Evolutionary conservation across 108 stramenopile species (phyloP).

Genomic region (Nitzschia sp.): DNA sequence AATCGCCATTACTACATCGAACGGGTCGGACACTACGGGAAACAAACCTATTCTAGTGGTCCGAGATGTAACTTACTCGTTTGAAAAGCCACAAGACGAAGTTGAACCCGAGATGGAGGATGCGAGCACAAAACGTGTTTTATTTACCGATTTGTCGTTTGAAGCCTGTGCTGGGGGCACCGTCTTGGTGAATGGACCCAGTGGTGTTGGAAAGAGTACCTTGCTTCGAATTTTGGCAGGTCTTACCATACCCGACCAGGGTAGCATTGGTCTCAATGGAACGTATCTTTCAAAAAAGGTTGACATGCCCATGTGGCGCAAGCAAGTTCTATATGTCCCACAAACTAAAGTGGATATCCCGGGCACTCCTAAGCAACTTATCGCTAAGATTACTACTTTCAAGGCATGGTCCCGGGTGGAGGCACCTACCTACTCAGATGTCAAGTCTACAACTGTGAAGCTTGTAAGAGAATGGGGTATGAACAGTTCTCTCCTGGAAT

Average conservation of each 20-base stretch:
- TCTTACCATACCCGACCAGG: slow-evolving; percentile 38
- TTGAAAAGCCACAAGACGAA: neutral
- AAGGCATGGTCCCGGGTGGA: slow-evolving; percentile 9
- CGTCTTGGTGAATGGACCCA: slow-evolving; percentile 41
- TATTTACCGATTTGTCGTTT: slow-evolving; percentile 37
- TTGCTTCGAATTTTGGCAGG: slow-evolving; percentile 70
- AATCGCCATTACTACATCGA: neutral
- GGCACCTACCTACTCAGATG: slow-evolving; percentile 8
- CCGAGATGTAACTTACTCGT: slow-evolving; percentile 1
- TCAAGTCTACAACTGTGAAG: slow-evolving; percentile 6
- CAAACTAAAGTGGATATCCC: slow-evolving; percentile 72
- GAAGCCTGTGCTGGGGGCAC: slow-evolving; percentile 18
- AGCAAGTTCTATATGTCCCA: slow-evolving; percentile 73
- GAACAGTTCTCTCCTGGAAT: slow-evolving; percentile 31
- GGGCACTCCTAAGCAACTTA: slow-evolving; percentile 56
- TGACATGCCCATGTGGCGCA: slow-evolving; percentile 53
- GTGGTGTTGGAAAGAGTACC: slow-evolving; percentile 76
- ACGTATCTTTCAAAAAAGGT: slow-evolving; percentile 1
- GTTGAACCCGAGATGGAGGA: slow-evolving; percentile 4
- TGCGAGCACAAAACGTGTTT: slow-evolving; percentile 3
- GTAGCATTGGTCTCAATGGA: slow-evolving; percentile 19
- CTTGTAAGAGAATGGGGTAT: slow-evolving; percentile 33
- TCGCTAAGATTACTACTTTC: slow-evolving; percentile 29
- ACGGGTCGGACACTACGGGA: neutral
- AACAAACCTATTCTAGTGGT: neutral